Base-by-base conservation (phyloP, 2,329 filamentous ascomycete genomes). In the Ophiostoma novo-ulmi region DNA sequence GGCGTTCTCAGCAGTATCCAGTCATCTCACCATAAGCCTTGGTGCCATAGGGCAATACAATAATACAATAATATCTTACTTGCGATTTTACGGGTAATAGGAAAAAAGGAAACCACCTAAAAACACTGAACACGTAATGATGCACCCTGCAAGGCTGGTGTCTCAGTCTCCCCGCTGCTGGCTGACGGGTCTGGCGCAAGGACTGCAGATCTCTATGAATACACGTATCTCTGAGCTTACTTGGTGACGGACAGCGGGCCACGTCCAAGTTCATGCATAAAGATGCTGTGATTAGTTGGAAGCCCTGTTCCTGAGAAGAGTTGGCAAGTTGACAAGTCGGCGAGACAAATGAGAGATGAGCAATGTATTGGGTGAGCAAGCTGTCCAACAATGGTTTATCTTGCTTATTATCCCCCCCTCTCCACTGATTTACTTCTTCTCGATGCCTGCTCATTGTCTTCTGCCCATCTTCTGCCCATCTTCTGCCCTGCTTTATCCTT, bases 121-220 rank as follows among this genome's bases (percentile, higher is more conserved):
- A 48, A 17, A 7, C 44, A 48, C 31, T 31, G 31, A 31, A 31
- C n/a, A 22, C n/a, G 52, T 58, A 58, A 58, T 58, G 5, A 48
- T 5, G 8, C 52, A 58, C 52, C 52, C 52, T 58, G 52, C 52
- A 58, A 58, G 52, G 52, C 52, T 58, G 52, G 52, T 26, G n/a
- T 26, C n/a, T 31, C 52, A 58, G 52, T 26, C 22, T 22, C 22
- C n/a, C 52, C 52, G 44, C 52, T 26, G 52, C 52, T 58, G 22
- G 52, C n/a, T 58, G 52, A 58, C 52, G 52, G 52, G 52, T 26
- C 22, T 26, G 52, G 52, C 22, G 22, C 52, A 58, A 58, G 52
- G 52, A 58, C 22, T 58, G 52, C 22, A n/a, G 52, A 58, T 58
- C 52, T 58, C 8, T 26, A 26, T 58, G 48, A 58, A 20, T 48